Base-by-base conservation (phyloP, 441 rosid genomes). In the Geranium incanum region DNA sequence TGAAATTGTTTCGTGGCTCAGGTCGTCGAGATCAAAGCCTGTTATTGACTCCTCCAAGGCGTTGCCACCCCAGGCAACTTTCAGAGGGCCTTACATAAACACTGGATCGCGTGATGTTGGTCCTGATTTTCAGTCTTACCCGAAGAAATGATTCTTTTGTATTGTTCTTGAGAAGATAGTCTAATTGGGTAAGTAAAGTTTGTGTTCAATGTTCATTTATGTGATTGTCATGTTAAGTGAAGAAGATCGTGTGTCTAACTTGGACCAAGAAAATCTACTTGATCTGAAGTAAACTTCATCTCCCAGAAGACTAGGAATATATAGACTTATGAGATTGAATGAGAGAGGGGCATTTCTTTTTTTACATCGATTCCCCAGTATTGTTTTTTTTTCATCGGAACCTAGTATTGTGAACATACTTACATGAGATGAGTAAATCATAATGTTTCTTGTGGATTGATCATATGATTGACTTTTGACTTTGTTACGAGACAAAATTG, bases 101-200 rank as follows among this genome's bases (percentile, higher is more conserved):
- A 89, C 97, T 0, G 97, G 97, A 15, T 92, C 97, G 60, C 92
- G 91, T 28, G 97, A 94, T 74, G 75, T 90, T 71, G 99, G 99
- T 69, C 99, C 97, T 48, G 97, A 94, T 74, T 83, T 80, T 75
- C 87, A 71, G 76, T 75, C 84, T 52, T 87, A 92, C 83, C 60
- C 85, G 5, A 90, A 92, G 93, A 90, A 92, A 77, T 89, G 75
- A 88, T 52, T 18, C 59, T 36, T 4, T 28, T 2, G 33, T 28
- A 2, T n/a, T 45, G 52, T 11, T 45, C 52, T 45, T 45, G 52
- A 11, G 19, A 16, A 19, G 33, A 59, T 18, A 59, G 13, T 59
- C 64, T 28, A 18, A 16, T 3, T 21, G 65, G 7, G 33, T 60
- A 60, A 19, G 65, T 19, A 60, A 60, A 8, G 13, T 60, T 23